These are phyloP conservation scores for Tetraselmis striata DNA, from an alignment of 139 green algal species.

Conservation along the genomic window DNA sequence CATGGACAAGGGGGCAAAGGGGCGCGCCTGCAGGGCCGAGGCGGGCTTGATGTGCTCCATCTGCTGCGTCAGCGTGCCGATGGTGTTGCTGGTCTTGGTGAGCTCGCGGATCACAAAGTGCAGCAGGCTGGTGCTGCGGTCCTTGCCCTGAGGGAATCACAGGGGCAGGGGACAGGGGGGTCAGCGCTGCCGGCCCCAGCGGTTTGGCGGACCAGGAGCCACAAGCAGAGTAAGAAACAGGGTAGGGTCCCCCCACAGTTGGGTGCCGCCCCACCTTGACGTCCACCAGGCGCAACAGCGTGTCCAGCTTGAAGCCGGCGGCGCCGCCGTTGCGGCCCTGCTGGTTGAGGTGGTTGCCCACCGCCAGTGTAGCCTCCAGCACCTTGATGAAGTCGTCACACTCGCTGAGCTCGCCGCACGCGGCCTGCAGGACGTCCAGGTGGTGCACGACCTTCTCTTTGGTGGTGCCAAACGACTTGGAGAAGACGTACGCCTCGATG, in stretches of 20 bases:
- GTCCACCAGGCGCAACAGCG: constrained; percentile 42
- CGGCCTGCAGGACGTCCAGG: constrained; percentile 31
- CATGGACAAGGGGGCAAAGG: no score
- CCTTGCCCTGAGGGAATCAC: constrained; percentile 35
- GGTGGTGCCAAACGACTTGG: constrained; percentile 35
- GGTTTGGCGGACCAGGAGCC: no score
- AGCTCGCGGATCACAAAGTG: constrained; percentile 62
- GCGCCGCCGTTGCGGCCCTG: constrained; percentile 28
- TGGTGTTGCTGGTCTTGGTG: background rate
- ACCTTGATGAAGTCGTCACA: constrained; percentile 18
- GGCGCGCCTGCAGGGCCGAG: constrained; percentile 45
- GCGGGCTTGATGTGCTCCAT: constrained; percentile 38
- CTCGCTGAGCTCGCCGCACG: constrained; percentile 31
- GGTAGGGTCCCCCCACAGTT: background rate
- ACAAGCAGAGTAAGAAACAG: no score
- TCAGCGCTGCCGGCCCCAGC: no score
- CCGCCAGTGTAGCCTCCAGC: constrained; percentile 25
- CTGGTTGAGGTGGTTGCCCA: constrained; percentile 35
- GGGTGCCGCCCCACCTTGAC: constrained; percentile 28
- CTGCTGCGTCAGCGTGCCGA: constrained; percentile 32
- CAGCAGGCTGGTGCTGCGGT: constrained; percentile 66
- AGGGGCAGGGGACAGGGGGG: no score
- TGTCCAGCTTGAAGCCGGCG: constrained; percentile 49
- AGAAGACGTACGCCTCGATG: constrained; percentile 61
- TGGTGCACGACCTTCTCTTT: constrained; percentile 28